Percentiles rank a stretch among this genome's conserved stretches.
These are phyloP conservation scores for Ambrosiella xylebori DNA, from an alignment of 2,329 filamentous ascomycete species.

Conservation along the genomic window DNA sequence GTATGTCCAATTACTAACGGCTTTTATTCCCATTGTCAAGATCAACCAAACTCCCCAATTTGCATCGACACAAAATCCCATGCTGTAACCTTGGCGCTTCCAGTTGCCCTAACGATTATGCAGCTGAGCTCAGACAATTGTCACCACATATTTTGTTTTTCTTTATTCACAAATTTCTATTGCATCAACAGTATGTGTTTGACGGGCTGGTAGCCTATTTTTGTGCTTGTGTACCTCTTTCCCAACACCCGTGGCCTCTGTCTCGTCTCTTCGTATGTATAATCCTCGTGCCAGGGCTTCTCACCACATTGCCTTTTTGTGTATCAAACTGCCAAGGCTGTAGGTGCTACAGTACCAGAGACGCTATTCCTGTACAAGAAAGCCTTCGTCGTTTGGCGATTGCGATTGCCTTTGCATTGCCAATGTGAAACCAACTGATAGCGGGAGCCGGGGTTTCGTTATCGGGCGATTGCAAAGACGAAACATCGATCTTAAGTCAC, in stretches of 20 bases:
- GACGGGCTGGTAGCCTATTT: background rate
- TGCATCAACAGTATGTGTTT: background rate
- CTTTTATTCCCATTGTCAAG: background rate
- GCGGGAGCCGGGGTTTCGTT: background rate
- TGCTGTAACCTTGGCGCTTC: background rate
- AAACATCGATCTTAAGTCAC: background rate
- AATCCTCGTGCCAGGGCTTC: background rate
- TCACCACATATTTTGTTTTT: background rate
- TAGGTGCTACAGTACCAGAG: constrained; percentile 1
- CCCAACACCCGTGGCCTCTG: background rate
- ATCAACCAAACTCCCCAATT: background rate
- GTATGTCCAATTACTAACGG: background rate
- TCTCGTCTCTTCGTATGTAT: background rate
- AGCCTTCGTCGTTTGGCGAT: background rate
- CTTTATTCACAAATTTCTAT: background rate
- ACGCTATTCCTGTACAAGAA: background rate
- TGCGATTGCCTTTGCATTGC: background rate
- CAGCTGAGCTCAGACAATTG: background rate
- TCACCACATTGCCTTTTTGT: background rate
- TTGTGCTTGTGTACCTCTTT: background rate
- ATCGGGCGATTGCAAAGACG: background rate
- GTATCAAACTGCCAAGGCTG: background rate
- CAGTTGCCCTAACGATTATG: constrained; percentile 2
- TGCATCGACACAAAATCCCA: background rate
- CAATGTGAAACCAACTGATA: background rate